Base-by-base conservation (phyloP, 129 eudicot species). In the Helichrysum umbraculigerum region DNA sequence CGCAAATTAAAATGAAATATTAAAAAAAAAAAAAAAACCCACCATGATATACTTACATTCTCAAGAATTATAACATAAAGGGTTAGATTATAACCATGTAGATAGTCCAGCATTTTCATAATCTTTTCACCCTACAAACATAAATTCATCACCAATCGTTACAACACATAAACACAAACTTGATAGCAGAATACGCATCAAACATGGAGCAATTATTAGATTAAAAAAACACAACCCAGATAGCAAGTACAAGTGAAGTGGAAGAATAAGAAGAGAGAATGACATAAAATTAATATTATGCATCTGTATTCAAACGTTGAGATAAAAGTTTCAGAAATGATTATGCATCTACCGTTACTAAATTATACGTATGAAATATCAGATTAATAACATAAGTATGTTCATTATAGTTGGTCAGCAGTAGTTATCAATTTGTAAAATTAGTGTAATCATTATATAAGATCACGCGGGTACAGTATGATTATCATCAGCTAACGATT, bases 91-190 rank as follows among this genome's bases (percentile, higher is more conserved):
- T 72, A 74, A 80, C 98, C 98, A 79, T 88, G 86, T 68, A 54
- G 84, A 79, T 75, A 75, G 86, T 85, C 98, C 70, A 83, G 86
- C 91, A 80, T 89, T 87, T 79, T 87, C 97, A 51, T 9, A 42
- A 75, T 86, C 89, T 85, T 88, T 78, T 87, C 91, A 33, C 75
- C 91, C 98, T 93, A 91, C 95, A 93, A 75, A 83, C 75, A 76
- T 71, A 70, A 66, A 73, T 57, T 47, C 54, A 81, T 39, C 32
- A 57, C 57, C 81, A 82, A 3, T 73, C 16, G 50, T 81, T 73
- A 70, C 42, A 34, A 47, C 28, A 56, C 65, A 66, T 54, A 57
- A 73, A 61, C 15, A 79, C 56, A 57, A 50, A 81, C 62, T 62
- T 70, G 73, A 61, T 52, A 65, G 61, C 41, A 32, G 20, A 82